A percentile compares a stretch with the other conserved stretches of the same genome.
Conservation (phyloP, 2,329 filamentous ascomycete genomes). For the Neoascochyta sp. region DNA sequence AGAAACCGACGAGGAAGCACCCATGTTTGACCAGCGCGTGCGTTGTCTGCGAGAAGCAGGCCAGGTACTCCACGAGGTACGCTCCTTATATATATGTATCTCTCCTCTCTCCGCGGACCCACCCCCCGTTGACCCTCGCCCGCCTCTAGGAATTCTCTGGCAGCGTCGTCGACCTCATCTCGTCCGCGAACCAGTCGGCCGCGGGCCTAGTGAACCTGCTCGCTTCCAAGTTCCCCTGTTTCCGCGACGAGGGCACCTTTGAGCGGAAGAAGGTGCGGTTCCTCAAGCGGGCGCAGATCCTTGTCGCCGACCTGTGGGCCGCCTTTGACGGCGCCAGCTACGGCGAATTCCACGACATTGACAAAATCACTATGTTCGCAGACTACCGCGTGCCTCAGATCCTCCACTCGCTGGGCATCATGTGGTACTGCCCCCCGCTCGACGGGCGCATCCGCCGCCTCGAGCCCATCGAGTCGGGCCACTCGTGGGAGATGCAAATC, state of each 20-base stretch:
- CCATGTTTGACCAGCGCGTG: constrained; percentile 73
- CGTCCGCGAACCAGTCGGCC: constrained; percentile 72
- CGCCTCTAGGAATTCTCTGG: constrained; percentile 71
- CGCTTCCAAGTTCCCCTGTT: constrained; percentile 76
- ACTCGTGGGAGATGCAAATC: constrained; percentile 79
- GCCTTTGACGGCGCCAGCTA: constrained; percentile 80
- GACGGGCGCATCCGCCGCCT: constrained; percentile 65
- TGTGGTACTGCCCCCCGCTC: constrained; percentile 79
- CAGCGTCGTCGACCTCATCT: constrained; percentile 69
- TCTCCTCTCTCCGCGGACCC: too few species aligned
- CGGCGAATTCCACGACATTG: constrained; percentile 83
- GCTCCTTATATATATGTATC: too few species aligned
- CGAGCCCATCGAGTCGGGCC: constrained; percentile 65
- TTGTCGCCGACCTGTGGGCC: constrained; percentile 95
- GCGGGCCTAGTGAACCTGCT: constrained; percentile 82
- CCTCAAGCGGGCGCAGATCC: constrained; percentile 91
- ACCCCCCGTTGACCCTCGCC: too few species aligned
- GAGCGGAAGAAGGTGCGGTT: constrained; percentile 73
- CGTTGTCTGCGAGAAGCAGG: constrained; percentile 79
- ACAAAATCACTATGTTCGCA: constrained; percentile 97
- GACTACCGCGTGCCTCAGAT: constrained; percentile 97
- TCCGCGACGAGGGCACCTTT: constrained; percentile 75
- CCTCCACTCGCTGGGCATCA: constrained; percentile 73
- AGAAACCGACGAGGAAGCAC: constrained; percentile 80
- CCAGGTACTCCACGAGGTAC: constrained; percentile 70